Evolutionary conservation across 1,139 yeast genomes (phyloP), one percentile per base, ranked within the genome.

Genomic region (Pichia sp.): DNA sequence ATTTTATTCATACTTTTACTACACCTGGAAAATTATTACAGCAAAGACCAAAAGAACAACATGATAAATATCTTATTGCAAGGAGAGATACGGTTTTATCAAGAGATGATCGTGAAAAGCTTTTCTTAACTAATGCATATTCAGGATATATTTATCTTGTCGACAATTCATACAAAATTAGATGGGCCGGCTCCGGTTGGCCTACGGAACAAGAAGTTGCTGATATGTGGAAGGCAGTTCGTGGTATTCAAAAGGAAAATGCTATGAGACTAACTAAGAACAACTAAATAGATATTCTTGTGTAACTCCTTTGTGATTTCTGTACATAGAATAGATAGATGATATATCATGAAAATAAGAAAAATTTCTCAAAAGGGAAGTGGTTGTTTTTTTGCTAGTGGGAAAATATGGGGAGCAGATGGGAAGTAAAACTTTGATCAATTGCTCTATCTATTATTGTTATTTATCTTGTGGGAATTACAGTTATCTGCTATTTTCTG

Each of bases 151-250:
- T 87, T 9, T 84, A 87, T 55, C 68, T 92, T 20, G 72, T 92
- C 33, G 98, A 92, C 58, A 69, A 70, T 20, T 69, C 78, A 16
- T 83, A 86, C 43, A 80, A 75, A 55, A 81, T 92, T 41, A 71
- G 98, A 56, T 92, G 97, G 97, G 92, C 90, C 16, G 87, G 90
- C 1, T 79, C 95, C 58, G 98, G 98, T 1, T 75, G 73, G 41
- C 83, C 96, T 3, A 70, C 71, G 20, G 78, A 74, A 10, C 72
- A 73, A 32, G 97, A 90, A 54, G 65, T 69, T 41, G 65, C 68
- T n/a, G 66, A 76, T 30, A 63, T 86, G 54, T 82, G 89, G 87
- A 80, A 76, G 55, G 75, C 83, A 43, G 80, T 84, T 1, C 66
- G 68, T 37, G 83, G 82, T 1, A 60, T 76, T 37, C 70, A 69